Evolutionary conservation across 1,284 basidiomycete species (phyloP), one percentile per base, ranked within the genome.

Genomic region (Mycena sp.): DNA sequence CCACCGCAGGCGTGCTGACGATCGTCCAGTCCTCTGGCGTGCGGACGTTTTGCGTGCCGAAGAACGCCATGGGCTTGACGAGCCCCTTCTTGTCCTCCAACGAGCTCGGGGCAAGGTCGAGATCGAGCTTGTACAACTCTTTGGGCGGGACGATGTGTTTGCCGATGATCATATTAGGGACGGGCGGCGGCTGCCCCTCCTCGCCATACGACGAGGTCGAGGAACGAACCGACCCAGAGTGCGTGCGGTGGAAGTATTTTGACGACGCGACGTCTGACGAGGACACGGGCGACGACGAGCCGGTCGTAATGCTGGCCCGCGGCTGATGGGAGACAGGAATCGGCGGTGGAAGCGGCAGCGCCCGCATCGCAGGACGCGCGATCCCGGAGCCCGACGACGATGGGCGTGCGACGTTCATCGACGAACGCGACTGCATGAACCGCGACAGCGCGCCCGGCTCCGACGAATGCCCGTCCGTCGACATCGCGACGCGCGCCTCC

Each of bases 151-250:
- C 70, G 69, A 88, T 88, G 62, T 84, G 82, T 59, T 81, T 80
- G 0, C 69, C 71, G 0, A 77, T 40, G 26, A 61, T 45, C 6
- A 43, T 9, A 10, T 60, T 67, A 25, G 38, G 69, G 51, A 17
- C 69, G 32, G 80, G 56, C 0, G 80, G 81, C 4, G 83, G 40
- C n/a, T 0, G 76, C 63, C 21, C 9, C 32, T 82, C 77, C 10
- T 85, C 83, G 0, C 81, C 82, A 50, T 83, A 82, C 2, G 89
- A 90, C 0, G 87, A 86, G 5, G 83, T 73, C 0, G 88, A 89
- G 0, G 86, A 87, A 6, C 80, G 78, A 0, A 80, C 72, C 0
- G 86, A 88, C 25, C 80, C 78, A 0, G 82, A 35, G 7, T 35
- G 72, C 28, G 76, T 80, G 53, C 55, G 59, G 38, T 78, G 76